These are phyloP conservation scores for Globisporangium solare DNA, from an alignment of 352 stramenopile species.

Conservation along the genomic window DNA sequence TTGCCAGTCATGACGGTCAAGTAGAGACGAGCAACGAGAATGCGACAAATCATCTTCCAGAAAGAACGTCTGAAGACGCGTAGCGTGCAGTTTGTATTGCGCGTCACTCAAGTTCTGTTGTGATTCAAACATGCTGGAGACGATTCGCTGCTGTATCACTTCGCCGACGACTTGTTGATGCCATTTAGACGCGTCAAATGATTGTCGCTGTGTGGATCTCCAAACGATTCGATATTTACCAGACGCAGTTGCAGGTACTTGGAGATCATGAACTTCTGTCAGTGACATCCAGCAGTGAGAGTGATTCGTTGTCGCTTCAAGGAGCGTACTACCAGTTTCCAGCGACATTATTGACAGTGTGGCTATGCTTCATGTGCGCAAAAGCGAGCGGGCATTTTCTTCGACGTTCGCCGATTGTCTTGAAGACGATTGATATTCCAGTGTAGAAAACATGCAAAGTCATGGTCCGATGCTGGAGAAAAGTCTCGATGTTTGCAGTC, in stretches of 20 bases:
- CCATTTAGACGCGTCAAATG: constrained; percentile 39
- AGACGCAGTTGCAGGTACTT: constrained; percentile 7
- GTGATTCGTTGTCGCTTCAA: no score
- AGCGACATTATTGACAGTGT: constrained; percentile 32
- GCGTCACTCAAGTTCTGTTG: constrained; percentile 31
- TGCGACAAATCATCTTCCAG: not conserved
- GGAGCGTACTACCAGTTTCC: constrained; percentile 31
- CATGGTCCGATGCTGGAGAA: constrained; percentile 24
- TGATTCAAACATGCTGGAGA: constrained; percentile 49
- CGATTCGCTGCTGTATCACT: constrained; percentile 22
- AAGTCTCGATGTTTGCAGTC: constrained; percentile 14
- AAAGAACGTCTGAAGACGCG: constrained; percentile 15
- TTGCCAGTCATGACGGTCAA: constrained; percentile 8
- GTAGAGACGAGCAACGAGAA: not conserved
- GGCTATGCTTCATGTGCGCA: constrained; percentile 30
- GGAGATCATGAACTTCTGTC: not conserved
- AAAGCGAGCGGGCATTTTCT: constrained; percentile 25
- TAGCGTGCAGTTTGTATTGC: constrained; percentile 17
- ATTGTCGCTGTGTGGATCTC: constrained; percentile 36
- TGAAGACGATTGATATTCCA: constrained; percentile 34
- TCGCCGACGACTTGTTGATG: constrained; percentile 16
- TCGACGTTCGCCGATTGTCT: constrained; percentile 29
- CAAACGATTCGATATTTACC: not conserved
- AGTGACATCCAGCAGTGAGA: not conserved
- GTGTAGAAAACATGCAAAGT: constrained; percentile 26